Percentiles rank a stretch among this genome's conserved stretches.
Evolutionary conservation across 768 basidiomycete species (phyloP).

Genomic region (Rhodotorula toruloides): DNA sequence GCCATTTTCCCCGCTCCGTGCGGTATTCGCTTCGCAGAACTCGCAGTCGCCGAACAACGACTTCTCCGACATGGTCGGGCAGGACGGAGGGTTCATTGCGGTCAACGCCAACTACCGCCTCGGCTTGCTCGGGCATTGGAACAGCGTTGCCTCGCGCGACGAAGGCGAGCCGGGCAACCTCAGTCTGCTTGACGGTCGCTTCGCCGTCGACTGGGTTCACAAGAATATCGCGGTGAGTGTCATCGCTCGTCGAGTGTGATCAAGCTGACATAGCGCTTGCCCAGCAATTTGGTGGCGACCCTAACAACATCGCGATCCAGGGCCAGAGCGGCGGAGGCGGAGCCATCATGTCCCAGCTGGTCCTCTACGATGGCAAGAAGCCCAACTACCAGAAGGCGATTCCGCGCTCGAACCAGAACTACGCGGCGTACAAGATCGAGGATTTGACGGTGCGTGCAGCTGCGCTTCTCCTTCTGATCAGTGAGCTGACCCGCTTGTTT

Average conservation of each 20-base stretch:
- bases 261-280: background rate
- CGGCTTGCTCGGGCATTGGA: slow-evolving; percentile 24
- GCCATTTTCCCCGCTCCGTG: too few relatives aligned
- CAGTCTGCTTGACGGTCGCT: slow-evolving; percentile 28
- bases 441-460: slow-evolving; percentile 6
- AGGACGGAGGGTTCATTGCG: slow-evolving; percentile 17
- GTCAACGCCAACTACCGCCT: slow-evolving; percentile 35
- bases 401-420: slow-evolving; percentile 17
- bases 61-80: slow-evolving; percentile 26
- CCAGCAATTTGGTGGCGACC: slow-evolving; percentile 30
- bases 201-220: slow-evolving; percentile 26
- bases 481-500: background rate
- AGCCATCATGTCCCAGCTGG: slow-evolving; percentile 15
- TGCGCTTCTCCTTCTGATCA: accelerated
- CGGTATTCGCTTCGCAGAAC: too few relatives aligned
- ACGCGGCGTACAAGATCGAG: slow-evolving; percentile 8
- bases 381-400: slow-evolving; percentile 27
- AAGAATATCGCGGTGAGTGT: slow-evolving; percentile 13
- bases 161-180: slow-evolving; percentile 26
- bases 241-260: background rate
- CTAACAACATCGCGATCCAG: slow-evolving; percentile 26
- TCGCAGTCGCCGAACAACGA: slow-evolving; percentile 24
- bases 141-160: slow-evolving; percentile 1
- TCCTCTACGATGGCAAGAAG: slow-evolving; percentile 28
- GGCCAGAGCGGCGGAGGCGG: slow-evolving; percentile 32